Base-by-base conservation (phyloP, 306 rosid genomes). In the Ormosia emarginata region DNA sequence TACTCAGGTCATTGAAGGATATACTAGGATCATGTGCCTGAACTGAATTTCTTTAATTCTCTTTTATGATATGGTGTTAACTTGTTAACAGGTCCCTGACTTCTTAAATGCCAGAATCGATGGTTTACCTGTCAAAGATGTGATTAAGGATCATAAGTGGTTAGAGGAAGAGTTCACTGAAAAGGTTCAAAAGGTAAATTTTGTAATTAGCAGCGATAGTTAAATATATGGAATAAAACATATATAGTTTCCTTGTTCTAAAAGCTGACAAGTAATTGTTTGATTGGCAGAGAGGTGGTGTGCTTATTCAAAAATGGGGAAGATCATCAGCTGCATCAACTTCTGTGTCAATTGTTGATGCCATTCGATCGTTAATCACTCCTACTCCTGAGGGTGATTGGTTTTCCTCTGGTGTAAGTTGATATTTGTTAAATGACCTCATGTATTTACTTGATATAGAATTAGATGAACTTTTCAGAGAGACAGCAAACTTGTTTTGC, bases 321-420 rank as follows among this genome's bases (percentile, higher is more conserved):
- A 89, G 99, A 90, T 95, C 99, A 5, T 95, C 99, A 44, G 99
- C 99, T 79, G 99, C 99, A 79, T 95, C 99, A 53, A 95, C 99
- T 81, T 32, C 98, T 41, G 96, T 92, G 50, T 95, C 99, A 3
- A 85, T 93, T 68, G 96, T 84, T 41, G 99, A 95, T 80, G 99
- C 96, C 75, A 93, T 95, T 1, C 85, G 91, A 67, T 93, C 99
- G 67, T 80, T 95, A 85, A 44, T 94, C 73, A 95, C 85, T 82
- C 98, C 98, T 7, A 95, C 99, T 76, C 97, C 97, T 2, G 84
- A 95, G 89, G 98, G 99, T 50, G 96, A 95, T 82, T 95, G 99
- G 99, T 93, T 95, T 93, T 95, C 97, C 64, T 79, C 96, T 47
- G 99, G 93, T 55, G 99, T 93, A 91, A 90, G 97, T 90, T 80